These are phyloP conservation scores for Xylaria sp. DNA, from an alignment of 2,329 filamentous ascomycete species.

Conservation along the genomic window DNA sequence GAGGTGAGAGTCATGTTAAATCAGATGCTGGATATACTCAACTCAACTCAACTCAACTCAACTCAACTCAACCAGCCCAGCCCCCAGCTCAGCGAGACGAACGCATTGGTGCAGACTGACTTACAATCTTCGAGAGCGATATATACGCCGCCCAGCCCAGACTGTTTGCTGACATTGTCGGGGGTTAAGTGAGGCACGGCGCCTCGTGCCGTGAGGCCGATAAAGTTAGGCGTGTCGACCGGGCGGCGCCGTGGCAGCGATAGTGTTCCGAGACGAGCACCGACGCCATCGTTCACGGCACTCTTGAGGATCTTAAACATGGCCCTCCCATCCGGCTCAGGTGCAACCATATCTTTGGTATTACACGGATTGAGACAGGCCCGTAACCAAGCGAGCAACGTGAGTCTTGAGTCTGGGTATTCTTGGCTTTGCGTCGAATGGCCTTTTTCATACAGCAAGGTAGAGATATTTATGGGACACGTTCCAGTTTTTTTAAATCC, in stretches of 20 bases:
- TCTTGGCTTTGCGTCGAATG: neutral
- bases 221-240: conserved; percentile 85
- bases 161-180: conserved; percentile 77
- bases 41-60: conserved; percentile 11
- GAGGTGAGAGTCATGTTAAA: conserved; percentile 8
- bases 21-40: neutral
- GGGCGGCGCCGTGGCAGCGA: conserved; percentile 67
- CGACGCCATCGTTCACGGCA: conserved; percentile 53
- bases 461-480: neutral
- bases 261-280: conserved; percentile 75
- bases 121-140: conserved; percentile 92
- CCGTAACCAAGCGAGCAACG: neutral
- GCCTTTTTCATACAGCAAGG: too few relatives aligned
- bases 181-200: conserved; percentile 88
- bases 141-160: conserved; percentile 75
- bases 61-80: neutral
- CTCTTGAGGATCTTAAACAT: conserved; percentile 60
- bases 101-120: conserved; percentile 47
- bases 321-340: conserved; percentile 45
- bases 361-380: neutral
- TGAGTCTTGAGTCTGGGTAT: conserved; percentile 10
- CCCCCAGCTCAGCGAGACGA: neutral
- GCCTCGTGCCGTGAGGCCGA: conserved; percentile 84
- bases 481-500: neutral
- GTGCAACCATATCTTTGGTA: conserved; percentile 31